A percentile compares a stretch with the other conserved stretches of the same genome.
Evolutionary conservation across 495 filamentous ascomycete species (phyloP).

Genomic region (Lepraria neglecta): DNA sequence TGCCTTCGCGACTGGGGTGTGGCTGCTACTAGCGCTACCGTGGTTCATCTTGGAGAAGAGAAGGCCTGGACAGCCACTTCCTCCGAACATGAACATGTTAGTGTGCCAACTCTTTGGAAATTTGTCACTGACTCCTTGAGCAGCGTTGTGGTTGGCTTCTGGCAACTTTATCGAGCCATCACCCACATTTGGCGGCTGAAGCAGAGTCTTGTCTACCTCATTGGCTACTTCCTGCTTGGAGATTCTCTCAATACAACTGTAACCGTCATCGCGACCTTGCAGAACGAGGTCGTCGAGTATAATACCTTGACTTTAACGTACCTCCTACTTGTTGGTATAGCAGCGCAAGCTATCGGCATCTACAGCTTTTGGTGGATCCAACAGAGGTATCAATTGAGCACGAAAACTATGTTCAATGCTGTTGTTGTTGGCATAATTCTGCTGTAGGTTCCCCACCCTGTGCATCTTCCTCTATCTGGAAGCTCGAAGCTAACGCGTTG

Average conservation of each 20-base stretch:
- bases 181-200: slow-evolving; percentile 56
- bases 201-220: slow-evolving; percentile 57
- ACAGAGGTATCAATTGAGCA: slow-evolving; percentile 44
- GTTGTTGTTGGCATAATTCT: slow-evolving; percentile 52
- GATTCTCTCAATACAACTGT: slow-evolving; percentile 62
- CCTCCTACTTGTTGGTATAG: slow-evolving; percentile 57
- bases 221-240: slow-evolving; percentile 61
- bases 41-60: slow-evolving; percentile 61
- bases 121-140: neutral
- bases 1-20: slow-evolving; percentile 57
- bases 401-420: slow-evolving; percentile 59
- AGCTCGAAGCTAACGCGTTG: neutral
- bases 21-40: slow-evolving; percentile 53
- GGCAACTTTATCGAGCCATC: slow-evolving; percentile 52
- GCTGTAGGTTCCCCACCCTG: slow-evolving; percentile 28
- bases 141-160: slow-evolving; percentile 48
- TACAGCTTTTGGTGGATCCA: slow-evolving; percentile 55
- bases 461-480: neutral
- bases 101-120: neutral
- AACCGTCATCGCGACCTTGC: slow-evolving; percentile 57
- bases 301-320: slow-evolving; percentile 57
- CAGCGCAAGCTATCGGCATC: slow-evolving; percentile 56
- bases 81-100: slow-evolving; percentile 37
- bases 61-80: slow-evolving; percentile 49
- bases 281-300: slow-evolving; percentile 56